phyloP scores from a whole-genome alignment of 2,329 filamentous ascomycete species.

The Dothidotthia symphoricarpi region DNA sequence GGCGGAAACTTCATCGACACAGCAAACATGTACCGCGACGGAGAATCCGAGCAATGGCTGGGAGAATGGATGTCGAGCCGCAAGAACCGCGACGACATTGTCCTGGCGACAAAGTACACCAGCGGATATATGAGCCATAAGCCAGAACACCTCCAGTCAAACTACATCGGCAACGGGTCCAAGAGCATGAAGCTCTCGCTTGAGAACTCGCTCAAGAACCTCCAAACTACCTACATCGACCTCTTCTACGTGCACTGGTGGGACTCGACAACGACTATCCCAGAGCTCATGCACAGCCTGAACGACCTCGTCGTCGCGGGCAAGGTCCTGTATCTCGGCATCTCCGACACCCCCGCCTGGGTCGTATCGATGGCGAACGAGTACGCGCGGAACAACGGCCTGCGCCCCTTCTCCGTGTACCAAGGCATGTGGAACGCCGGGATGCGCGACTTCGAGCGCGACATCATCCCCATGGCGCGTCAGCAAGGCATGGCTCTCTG shows the following conservation, averaged over 20 bases:
- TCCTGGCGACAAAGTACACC: constrained; percentile 44
- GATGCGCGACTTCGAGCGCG: constrained; percentile 47
- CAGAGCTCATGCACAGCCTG: constrained; percentile 47
- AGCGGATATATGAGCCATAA: constrained; percentile 19
- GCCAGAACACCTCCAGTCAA: constrained; percentile 12
- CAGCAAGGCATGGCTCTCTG: constrained; percentile 46
- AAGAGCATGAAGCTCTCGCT: constrained; percentile 19
- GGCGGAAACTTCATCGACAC: constrained; percentile 76
- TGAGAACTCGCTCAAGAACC: constrained; percentile 14
- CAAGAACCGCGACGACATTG: constrained; percentile 42
- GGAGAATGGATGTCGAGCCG: constrained; percentile 46
- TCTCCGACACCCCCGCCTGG: constrained; percentile 47
- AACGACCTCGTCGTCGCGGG: constrained; percentile 43
- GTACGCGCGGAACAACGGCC: constrained; percentile 44
- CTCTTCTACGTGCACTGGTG: constrained; percentile 43
- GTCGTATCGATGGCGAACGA: constrained; percentile 30
- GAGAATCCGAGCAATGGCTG: constrained; percentile 45
- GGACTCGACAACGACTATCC: constrained; percentile 45
- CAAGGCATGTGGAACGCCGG: constrained; percentile 46
- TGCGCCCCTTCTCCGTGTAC: constrained; percentile 43
- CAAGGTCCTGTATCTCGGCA: constrained; percentile 48
- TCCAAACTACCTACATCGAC: constrained; percentile 66
- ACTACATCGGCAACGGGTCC: constrained; percentile 15
- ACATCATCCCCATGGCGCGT: constrained; percentile 47
- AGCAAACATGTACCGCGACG: constrained; percentile 43